Evolutionary conservation across 345 rosid genomes (phyloP).

Genomic region (Leavenworthia alabamica): DNA sequence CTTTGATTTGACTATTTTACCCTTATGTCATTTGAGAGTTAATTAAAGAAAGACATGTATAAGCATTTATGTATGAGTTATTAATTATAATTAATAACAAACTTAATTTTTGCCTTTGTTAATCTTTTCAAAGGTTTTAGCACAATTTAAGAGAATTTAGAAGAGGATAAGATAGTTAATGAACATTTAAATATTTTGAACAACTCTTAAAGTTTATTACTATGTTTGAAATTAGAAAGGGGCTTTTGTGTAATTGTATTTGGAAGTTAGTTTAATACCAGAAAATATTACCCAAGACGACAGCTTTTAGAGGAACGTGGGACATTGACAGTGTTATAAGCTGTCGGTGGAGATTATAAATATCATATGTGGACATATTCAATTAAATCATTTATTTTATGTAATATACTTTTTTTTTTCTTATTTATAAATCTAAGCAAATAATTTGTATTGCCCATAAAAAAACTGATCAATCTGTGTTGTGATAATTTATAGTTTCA

Average conservation of each 20-base stretch:
- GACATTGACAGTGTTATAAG: slow-evolving; percentile 11
- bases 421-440: background rate
- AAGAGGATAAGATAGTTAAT: background rate
- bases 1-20: background rate
- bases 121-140: background rate
- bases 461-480: background rate
- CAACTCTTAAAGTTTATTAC: background rate
- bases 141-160: background rate
- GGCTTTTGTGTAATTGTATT: slow-evolving; percentile 2
- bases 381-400: background rate
- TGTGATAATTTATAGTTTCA: background rate
- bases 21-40: slow-evolving; percentile 7
- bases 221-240: background rate
- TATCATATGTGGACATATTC: background rate
- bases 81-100: background rate
- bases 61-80: background rate
- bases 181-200: background rate
- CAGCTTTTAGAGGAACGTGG: slow-evolving; percentile 32
- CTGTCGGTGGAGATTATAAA: slow-evolving; percentile 29
- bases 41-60: background rate
- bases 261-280: slow-evolving; percentile 10
- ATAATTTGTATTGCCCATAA: background rate
- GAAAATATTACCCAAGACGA: slow-evolving; percentile 17
- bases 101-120: background rate
- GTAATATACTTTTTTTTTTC: background rate